Evolutionary conservation across 2,329 filamentous ascomycete species (phyloP), one percentile per base, ranked within the genome.

Genomic region (Pestalotiopsis sp.): DNA sequence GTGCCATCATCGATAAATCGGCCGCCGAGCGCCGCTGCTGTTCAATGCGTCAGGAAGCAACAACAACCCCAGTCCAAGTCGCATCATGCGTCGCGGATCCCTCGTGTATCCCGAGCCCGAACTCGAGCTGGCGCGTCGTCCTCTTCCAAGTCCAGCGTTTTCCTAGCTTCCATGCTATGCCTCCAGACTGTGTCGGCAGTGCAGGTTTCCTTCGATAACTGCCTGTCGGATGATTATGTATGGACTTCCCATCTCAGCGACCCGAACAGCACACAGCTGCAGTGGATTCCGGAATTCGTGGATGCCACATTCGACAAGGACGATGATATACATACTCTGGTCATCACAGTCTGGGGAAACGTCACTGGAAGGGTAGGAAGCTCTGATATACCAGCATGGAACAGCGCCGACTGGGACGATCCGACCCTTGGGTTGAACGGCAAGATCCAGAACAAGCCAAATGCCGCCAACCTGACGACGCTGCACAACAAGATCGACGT

Each of bases 321-420:
- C 14, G 82, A 87, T 71, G 78, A 87, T 4, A 85, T 83, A 65
- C 89, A 95, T 76, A 88, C 86, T 56, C 85, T 99, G 63, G 90
- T 88, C 71, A 84, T 98, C 67, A 96, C 90, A 1, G 87, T 97
- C 61, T 98, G 94, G 84, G 95, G 95, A 65, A 98, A 98, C 80
- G 94, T 98, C 38, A 93, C 91, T 9, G 96, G 96, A 61, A 89
- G 91, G 65, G 85, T 87, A 59, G 84, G 85, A 2, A 77, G 81
- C 13, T 82, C 84, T n/a, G 70, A 80, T 2, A 87, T 94, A 66
- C 94, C 94, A 41, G 75, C 87, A 0, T 80, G 86, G 20, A 80
- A 86, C 74, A 79, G 86, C 74, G 79, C 88, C 0, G 81, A 84
- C 61, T 94, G 94, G 93, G 78, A 73, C 2, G 84, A 96, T 76